phyloP scores from a whole-genome alignment of 176 grass and related monocot species.

The Aegilops speltoides region DNA sequence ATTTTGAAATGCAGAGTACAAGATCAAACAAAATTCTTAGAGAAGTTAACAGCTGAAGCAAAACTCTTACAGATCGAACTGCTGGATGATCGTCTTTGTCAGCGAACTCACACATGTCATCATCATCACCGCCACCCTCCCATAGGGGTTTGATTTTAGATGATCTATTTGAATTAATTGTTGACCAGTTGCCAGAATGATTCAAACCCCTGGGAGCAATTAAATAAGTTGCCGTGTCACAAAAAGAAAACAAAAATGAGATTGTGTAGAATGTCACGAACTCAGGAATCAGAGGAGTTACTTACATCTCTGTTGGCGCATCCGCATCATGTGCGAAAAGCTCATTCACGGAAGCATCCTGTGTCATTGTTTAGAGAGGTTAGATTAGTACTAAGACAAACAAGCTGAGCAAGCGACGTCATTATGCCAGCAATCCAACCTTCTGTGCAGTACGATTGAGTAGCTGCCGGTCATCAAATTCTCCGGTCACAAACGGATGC shows the following conservation, averaged over 20 bases:
- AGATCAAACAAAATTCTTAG: constrained; percentile 31
- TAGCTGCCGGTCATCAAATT: constrained; percentile 43
- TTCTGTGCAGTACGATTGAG: constrained; percentile 37
- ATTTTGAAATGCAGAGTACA: constrained; percentile 17
- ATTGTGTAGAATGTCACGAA: neutral
- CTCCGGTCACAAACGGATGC: constrained; percentile 94
- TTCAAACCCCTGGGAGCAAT: constrained; percentile 39
- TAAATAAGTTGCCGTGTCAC: constrained; percentile 12
- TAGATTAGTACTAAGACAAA: constrained; percentile 25
- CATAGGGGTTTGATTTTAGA: constrained; percentile 58
- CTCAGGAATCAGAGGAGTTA: constrained; percentile 5
- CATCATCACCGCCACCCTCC: constrained; percentile 61
- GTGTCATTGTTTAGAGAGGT: constrained; percentile 23
- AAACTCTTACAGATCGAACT: constrained; percentile 76
- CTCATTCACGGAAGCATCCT: constrained; percentile 54
- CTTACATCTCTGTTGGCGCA: constrained; percentile 53
- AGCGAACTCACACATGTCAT: constrained; percentile 76
- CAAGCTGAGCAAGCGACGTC: constrained; percentile 28
- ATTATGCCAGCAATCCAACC: constrained; percentile 42
- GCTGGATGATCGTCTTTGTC: constrained; percentile 59
- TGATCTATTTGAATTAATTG: constrained; percentile 48
- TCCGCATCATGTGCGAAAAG: constrained; percentile 38
- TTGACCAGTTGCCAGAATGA: constrained; percentile 47
- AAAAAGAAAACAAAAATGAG: constrained; percentile 13
- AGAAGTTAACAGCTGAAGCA: constrained; percentile 16